These are phyloP conservation scores for Fraxinus anomala DNA, from an alignment of 257 asterid species.

Conservation along the genomic window DNA sequence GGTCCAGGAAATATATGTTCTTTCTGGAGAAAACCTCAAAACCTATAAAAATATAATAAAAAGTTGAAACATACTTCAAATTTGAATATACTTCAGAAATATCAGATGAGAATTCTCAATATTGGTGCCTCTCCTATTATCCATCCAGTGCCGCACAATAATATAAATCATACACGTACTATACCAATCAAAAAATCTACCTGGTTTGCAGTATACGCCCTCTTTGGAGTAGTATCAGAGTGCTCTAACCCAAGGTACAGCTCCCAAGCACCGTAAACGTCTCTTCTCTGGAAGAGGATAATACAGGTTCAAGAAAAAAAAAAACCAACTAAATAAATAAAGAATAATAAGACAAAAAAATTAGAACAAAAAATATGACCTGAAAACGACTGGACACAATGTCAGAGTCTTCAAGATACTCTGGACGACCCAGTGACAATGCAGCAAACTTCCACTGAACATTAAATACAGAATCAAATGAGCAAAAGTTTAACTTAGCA, in stretches of 20 bases:
- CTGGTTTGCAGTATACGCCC: conserved; percentile 47
- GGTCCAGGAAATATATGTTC: not conserved
- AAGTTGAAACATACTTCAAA: not conserved
- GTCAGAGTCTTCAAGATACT: conserved; percentile 59
- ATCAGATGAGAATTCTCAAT: not conserved
- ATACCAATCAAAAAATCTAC: conserved; percentile 21
- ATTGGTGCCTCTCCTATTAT: not conserved
- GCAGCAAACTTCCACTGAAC: conserved; percentile 69
- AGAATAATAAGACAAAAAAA: conserved; percentile 1
- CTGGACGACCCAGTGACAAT: conserved; percentile 47
- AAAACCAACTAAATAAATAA: not conserved
- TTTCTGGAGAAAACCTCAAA: not conserved
- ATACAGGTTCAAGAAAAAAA: conserved; percentile 14
- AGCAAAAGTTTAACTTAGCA: conserved; percentile 1
- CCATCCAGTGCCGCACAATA: not conserved
- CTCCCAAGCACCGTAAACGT: conserved; percentile 48
- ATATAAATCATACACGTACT: not conserved
- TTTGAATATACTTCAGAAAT: not conserved
- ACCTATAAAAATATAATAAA: not conserved
- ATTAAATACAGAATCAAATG: conserved; percentile 18
- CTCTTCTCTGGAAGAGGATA: conserved; percentile 36
- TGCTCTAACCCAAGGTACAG: conserved; percentile 71
- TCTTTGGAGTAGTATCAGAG: conserved; percentile 47
- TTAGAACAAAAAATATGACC: conserved; percentile 34
- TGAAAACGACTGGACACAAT: conserved; percentile 51